These are phyloP conservation scores for Diddensiella transvaalensis DNA, from an alignment of 805 yeast species.

Conservation along the genomic window DNA sequence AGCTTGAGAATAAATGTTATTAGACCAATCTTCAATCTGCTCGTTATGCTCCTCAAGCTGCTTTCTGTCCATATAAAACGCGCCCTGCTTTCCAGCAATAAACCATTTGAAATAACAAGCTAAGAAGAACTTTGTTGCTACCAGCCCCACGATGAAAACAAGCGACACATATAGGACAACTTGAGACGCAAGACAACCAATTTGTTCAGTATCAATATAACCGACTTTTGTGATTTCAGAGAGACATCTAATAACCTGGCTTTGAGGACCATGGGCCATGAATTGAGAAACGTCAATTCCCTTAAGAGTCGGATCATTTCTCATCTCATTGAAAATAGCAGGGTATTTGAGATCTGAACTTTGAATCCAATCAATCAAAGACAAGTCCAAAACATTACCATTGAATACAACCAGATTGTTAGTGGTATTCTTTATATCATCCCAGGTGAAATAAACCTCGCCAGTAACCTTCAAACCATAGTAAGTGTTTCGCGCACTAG, in stretches of 20 bases:
- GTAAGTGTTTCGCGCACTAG: constrained; percentile 63
- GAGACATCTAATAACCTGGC: constrained; percentile 75
- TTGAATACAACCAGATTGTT: constrained; percentile 84
- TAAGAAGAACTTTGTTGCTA: constrained; percentile 68
- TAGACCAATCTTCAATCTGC: constrained; percentile 82
- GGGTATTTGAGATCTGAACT: constrained; percentile 71
- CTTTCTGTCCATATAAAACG: constrained; percentile 54
- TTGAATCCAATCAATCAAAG: constrained; percentile 71
- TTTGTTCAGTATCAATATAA: constrained; percentile 77
- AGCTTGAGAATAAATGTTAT: constrained; percentile 45
- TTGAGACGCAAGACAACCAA: constrained; percentile 90
- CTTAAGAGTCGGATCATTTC: constrained; percentile 48
- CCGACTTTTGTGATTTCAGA: constrained; percentile 72
- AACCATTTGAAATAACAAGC: constrained; percentile 91
- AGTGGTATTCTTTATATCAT: constrained; percentile 62
- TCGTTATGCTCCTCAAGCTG: constrained; percentile 58
- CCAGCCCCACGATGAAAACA: constrained; percentile 79
- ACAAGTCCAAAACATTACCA: constrained; percentile 83
- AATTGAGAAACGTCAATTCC: constrained; percentile 85
- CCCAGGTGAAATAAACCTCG: constrained; percentile 87
- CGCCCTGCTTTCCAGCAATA: constrained; percentile 77
- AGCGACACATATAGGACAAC: constrained; percentile 79
- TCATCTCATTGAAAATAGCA: constrained; percentile 58
- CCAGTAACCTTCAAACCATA: constrained; percentile 59
- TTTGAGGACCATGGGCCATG: constrained; percentile 59